Percentiles rank a stretch among this genome's conserved stretches.
Conservation (phyloP, 768 basidiomycete genomes). For the Plicaturopsis crispa region DNA sequence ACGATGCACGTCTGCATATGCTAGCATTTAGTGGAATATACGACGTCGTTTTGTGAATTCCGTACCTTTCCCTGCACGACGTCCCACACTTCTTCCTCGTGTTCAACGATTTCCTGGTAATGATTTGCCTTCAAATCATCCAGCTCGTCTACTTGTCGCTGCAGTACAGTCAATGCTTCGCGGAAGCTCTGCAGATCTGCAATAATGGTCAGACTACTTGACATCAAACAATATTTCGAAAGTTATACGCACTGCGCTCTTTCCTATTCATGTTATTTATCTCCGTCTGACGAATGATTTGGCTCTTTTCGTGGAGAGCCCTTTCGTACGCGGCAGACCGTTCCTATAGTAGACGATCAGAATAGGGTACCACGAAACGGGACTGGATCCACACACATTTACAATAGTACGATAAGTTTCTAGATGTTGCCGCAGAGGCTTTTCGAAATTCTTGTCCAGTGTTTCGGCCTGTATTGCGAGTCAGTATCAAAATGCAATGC, state of each 20-base stretch:
- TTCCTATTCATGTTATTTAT: slow-evolving; percentile 77
- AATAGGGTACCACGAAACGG: slow-evolving; percentile 1
- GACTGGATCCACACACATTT: slow-evolving; percentile 36
- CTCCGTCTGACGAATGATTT: slow-evolving; percentile 80
- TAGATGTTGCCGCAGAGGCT: slow-evolving; percentile 78
- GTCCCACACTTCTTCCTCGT: slow-evolving; percentile 96
- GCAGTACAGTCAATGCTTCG: slow-evolving; percentile 72
- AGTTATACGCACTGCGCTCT: slow-evolving; percentile 63
- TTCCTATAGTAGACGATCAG: slow-evolving; percentile 42
- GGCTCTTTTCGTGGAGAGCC: slow-evolving; percentile 75
- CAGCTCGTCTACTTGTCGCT: slow-evolving; percentile 86
- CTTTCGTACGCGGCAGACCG: slow-evolving; percentile 81
- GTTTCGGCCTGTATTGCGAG: slow-evolving; percentile 57
- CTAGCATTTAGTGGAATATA: slow-evolving; percentile 7
- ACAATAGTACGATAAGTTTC: slow-evolving; percentile 73
- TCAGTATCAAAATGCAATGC: too few species aligned
- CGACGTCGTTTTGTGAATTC: not conserved
- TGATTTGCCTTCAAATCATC: slow-evolving; percentile 81
- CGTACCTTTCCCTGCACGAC: slow-evolving; percentile 76
- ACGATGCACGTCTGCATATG: slow-evolving; percentile 59
- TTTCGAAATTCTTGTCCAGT: slow-evolving; percentile 83
- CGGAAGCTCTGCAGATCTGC: slow-evolving; percentile 87
- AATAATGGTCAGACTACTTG: too few species aligned
- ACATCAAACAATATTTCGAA: slow-evolving; percentile 6
- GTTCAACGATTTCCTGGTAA: slow-evolving; percentile 84